phyloP scores from a whole-genome alignment of 352 stramenopile species.

The Blastocystis hominis region DNA sequence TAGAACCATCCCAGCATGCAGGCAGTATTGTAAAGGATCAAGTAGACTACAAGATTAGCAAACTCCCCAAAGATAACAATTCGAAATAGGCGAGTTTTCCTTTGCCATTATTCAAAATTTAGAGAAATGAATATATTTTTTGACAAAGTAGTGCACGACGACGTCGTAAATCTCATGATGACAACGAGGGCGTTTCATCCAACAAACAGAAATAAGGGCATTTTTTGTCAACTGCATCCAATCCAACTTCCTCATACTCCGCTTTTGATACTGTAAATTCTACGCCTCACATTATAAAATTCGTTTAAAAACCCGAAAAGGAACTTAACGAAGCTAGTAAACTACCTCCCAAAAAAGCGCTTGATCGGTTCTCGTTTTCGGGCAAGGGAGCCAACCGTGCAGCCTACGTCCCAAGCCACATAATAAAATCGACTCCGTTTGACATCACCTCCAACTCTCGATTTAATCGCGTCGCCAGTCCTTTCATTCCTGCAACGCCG shows the following conservation, averaged over 20 bases:
- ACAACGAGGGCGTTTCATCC: background rate
- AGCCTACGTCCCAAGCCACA: background rate
- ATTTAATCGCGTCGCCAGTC: background rate
- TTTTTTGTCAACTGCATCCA: slow-evolving; percentile 10
- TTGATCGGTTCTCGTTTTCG: background rate
- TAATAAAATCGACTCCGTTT: slow-evolving; percentile 1
- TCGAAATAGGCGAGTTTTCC: background rate
- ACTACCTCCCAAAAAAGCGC: slow-evolving; percentile 16
- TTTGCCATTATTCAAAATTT: background rate
- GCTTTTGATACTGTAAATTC: slow-evolving; percentile 29
- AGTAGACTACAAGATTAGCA: slow-evolving; percentile 20
- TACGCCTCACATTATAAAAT: background rate
- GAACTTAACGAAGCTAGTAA: slow-evolving; percentile 20
- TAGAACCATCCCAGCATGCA: slow-evolving; percentile 45
- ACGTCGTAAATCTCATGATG: background rate
- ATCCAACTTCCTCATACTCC: slow-evolving; percentile 26
- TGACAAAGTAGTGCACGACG: background rate
- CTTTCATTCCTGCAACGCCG: slow-evolving; percentile 32
- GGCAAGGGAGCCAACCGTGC: slow-evolving; percentile 4
- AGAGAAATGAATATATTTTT: background rate
- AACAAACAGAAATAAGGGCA: slow-evolving; percentile 41
- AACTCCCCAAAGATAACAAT: background rate
- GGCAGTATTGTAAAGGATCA: slow-evolving; percentile 33
- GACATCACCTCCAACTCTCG: slow-evolving; percentile 38
- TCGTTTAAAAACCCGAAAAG: background rate